Conservation (phyloP, 345 rosid species). For the Moricandia moricandioides region DNA sequence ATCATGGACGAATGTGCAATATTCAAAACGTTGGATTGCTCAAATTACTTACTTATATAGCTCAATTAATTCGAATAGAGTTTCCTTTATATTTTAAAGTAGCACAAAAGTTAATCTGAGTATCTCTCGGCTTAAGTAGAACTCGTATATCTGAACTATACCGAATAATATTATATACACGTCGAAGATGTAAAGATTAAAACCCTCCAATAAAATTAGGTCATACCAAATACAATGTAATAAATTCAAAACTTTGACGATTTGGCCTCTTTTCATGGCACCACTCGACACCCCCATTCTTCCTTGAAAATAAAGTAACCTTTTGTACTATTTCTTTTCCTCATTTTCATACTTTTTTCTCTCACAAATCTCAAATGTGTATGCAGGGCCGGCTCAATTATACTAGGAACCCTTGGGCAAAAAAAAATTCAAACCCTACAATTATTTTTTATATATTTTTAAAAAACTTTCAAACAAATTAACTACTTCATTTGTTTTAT, state of each 20-base stretch:
- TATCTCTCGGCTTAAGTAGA: not conserved
- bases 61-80: slow-evolving; percentile 1
- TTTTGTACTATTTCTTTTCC: slow-evolving; percentile 18
- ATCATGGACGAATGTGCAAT: slow-evolving; percentile 28
- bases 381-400: too few species aligned
- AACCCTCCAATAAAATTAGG: slow-evolving; percentile 19
- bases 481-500: too few species aligned
- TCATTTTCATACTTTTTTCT: slow-evolving; percentile 3
- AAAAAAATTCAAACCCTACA: too few species aligned
- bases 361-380: not conserved
- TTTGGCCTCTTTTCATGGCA: slow-evolving; percentile 39
- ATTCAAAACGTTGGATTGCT: slow-evolving; percentile 14
- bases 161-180: not conserved
- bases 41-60: slow-evolving; percentile 4
- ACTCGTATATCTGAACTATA: not conserved
- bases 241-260: slow-evolving; percentile 49
- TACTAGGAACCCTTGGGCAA: too few species aligned
- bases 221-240: slow-evolving; percentile 34
- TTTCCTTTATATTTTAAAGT: not conserved
- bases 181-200: not conserved
- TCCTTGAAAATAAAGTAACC: slow-evolving; percentile 71
- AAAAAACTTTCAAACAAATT: too few species aligned
- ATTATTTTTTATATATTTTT: too few species aligned
- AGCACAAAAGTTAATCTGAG: not conserved
- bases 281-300: slow-evolving; percentile 27